Evolutionary conservation across 345 rosid species (phyloP).

Genomic region (Hevea brasiliensis): DNA sequence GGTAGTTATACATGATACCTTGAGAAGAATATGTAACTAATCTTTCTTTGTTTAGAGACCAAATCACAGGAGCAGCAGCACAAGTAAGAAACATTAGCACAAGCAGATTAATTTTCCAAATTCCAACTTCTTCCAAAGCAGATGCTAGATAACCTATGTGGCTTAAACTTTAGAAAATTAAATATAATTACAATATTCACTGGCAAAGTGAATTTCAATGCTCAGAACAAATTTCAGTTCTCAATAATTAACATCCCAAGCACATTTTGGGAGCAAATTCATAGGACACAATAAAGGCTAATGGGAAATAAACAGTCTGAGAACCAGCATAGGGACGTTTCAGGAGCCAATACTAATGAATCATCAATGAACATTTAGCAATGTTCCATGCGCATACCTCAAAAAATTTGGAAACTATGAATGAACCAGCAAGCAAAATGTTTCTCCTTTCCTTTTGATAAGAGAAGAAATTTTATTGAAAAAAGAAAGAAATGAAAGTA

Average conservation of each 20-base stretch:
- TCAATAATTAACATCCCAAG: neutral
- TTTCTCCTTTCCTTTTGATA: too few species aligned
- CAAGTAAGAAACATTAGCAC: neutral
- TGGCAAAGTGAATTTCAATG: slow-evolving; percentile 9
- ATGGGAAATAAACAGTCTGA: neutral
- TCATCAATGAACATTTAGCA: neutral
- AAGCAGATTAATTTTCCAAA: neutral
- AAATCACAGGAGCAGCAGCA: neutral
- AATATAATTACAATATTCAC: neutral
- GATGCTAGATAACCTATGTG: slow-evolving; percentile 7
- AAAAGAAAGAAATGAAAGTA: too few species aligned
- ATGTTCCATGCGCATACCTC: neutral
- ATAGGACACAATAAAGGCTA: neutral
- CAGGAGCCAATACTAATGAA: neutral
- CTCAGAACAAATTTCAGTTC: neutral
- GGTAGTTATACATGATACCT: slow-evolving; percentile 1
- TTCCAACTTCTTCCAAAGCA: slow-evolving; percentile 13
- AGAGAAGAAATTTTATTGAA: neutral
- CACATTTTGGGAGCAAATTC: neutral
- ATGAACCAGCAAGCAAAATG: neutral
- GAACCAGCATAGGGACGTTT: neutral
- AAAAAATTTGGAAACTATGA: neutral
- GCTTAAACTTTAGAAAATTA: slow-evolving; percentile 8
- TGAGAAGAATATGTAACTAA: slow-evolving; percentile 1
- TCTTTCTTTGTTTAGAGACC: neutral